Evolutionary conservation across 805 yeast species (phyloP).

Genomic region (Kazachstania bromeliacearum): DNA sequence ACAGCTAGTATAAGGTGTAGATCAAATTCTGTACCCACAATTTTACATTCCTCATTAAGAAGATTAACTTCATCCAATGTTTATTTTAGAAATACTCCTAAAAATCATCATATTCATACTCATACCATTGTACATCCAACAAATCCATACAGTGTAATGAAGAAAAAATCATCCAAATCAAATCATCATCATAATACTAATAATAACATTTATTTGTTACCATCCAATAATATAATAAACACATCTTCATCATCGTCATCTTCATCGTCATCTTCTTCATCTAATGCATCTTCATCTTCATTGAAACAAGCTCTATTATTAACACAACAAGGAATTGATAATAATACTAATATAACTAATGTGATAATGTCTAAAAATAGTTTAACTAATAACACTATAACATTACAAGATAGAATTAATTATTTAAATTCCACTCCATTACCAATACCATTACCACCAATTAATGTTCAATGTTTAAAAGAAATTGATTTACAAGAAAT

Average conservation of each 20-base stretch:
- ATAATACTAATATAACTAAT: neutral
- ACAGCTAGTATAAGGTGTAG: conserved; percentile 17
- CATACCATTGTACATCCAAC: conserved; percentile 3
- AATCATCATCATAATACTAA: neutral
- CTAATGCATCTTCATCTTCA: conserved; percentile 3
- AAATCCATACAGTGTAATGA: conserved; percentile 8
- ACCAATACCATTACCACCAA: conserved; percentile 65
- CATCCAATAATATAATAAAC: conserved; percentile 4
- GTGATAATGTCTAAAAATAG: neutral
- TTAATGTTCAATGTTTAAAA: conserved; percentile 66
- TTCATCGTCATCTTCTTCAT: conserved; percentile 2
- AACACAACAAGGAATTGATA: conserved; percentile 6
- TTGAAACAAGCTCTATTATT: conserved; percentile 6
- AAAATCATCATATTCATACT: no score
- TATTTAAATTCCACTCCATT: conserved; percentile 14
- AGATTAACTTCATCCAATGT: conserved; percentile 13
- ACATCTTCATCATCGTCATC: conserved; percentile 2
- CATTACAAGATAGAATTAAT: conserved; percentile 20
- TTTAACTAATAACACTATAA: conserved; percentile 3
- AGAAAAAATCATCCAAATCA: conserved; percentile 7
- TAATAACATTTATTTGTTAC: conserved; percentile 1
- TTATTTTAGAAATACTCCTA: neutral
- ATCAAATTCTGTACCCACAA: conserved; percentile 29
- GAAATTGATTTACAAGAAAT: conserved; percentile 86
- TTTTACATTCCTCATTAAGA: conserved; percentile 26